Conservation (phyloP, 768 basidiomycete genomes). For the Collybia sordida region DNA sequence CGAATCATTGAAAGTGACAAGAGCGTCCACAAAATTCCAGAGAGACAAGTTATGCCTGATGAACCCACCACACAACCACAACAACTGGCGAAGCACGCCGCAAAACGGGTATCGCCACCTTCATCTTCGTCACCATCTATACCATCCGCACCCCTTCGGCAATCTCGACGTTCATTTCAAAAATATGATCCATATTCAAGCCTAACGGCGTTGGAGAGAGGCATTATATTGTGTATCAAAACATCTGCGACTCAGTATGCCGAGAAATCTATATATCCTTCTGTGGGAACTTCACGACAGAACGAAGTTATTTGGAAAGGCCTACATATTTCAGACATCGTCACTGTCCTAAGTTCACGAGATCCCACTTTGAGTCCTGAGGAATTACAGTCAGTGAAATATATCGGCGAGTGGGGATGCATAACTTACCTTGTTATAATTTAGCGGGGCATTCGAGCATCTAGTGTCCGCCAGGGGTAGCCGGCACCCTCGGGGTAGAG, state of each 20-base stretch:
- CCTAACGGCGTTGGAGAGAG: slow-evolving; percentile 18
- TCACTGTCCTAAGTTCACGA: slow-evolving; percentile 1
- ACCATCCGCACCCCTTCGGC: not conserved
- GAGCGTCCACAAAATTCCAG: too few species aligned
- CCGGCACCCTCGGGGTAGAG: too few species aligned
- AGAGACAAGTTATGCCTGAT: too few species aligned
- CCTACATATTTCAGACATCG: slow-evolving; percentile 11
- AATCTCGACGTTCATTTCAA: not conserved
- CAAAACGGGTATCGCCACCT: too few species aligned
- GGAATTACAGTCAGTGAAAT: slow-evolving; percentile 11
- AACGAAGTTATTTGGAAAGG: slow-evolving; percentile 9
- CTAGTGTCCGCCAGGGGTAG: too few species aligned
- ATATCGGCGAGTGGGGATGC: too few species aligned
- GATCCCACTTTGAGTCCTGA: not conserved
- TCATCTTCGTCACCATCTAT: not conserved
- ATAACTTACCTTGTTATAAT: too few species aligned
- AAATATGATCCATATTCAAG: slow-evolving; percentile 19
- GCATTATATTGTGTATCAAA: slow-evolving; percentile 19
- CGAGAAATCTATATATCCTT: slow-evolving; percentile 2
- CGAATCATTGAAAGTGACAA: too few species aligned
- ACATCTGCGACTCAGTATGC: not conserved
- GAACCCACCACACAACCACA: too few species aligned
- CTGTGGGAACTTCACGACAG: not conserved
- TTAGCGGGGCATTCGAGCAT: too few species aligned
- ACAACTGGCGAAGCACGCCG: too few species aligned